Percentiles rank a stretch among this genome's conserved stretches.
These are phyloP conservation scores for Rubia yunnanensis DNA, from an alignment of 257 asterid species.

Conservation along the genomic window DNA sequence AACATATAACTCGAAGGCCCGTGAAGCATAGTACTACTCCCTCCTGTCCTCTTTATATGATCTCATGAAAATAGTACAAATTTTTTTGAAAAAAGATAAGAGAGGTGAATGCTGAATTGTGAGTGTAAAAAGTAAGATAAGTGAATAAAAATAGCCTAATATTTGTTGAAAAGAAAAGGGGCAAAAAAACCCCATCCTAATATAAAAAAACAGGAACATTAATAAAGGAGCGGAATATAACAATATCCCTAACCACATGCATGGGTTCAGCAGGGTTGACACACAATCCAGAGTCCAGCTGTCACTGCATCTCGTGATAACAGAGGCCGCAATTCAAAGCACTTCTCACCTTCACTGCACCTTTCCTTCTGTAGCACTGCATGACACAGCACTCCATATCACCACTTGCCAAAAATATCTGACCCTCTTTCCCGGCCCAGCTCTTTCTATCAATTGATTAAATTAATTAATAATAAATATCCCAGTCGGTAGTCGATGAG, in stretches of 20 bases:
- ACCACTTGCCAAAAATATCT: conserved; percentile 1
- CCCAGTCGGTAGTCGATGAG: neutral
- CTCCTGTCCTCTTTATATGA: too few relatives aligned
- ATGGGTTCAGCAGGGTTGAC: neutral
- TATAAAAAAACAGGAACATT: too few relatives aligned
- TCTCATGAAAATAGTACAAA: too few relatives aligned
- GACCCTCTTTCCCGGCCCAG: neutral
- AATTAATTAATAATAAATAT: too few relatives aligned
- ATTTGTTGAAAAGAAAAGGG: too few relatives aligned
- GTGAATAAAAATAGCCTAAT: too few relatives aligned
- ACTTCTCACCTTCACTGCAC: neutral
- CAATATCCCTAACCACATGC: neutral
- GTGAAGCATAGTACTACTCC: too few relatives aligned
- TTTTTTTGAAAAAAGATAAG: too few relatives aligned
- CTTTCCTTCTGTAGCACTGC: conserved; percentile 1
- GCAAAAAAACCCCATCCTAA: too few relatives aligned
- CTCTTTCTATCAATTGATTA: neutral
- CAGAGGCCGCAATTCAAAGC: neutral
- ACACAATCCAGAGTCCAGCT: conserved; percentile 1
- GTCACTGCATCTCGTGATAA: neutral
- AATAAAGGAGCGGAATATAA: neutral
- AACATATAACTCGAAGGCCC: too few relatives aligned
- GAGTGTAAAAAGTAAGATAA: too few relatives aligned
- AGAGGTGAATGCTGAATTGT: too few relatives aligned
- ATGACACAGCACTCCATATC: conserved; percentile 1